Conservation (phyloP, 108 stramenopile species). For the Cyclotella sp. region DNA sequence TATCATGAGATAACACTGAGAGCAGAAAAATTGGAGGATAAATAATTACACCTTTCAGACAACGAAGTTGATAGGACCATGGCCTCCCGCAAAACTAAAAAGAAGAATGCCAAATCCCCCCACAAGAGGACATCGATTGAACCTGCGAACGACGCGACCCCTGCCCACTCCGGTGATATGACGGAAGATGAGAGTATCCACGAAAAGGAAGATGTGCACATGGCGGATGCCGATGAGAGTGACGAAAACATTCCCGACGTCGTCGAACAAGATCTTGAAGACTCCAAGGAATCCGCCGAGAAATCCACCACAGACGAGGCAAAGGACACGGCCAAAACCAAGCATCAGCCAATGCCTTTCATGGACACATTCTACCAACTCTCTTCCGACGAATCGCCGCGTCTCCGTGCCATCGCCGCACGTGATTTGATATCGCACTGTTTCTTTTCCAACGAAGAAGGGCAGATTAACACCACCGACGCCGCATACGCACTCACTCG, state of each 20-base stretch:
- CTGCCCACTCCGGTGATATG: slow-evolving; percentile 12
- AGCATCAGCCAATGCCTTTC: slow-evolving; percentile 52
- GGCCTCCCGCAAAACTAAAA: slow-evolving; percentile 13
- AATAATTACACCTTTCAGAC: neutral
- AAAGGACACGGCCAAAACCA: slow-evolving; percentile 10
- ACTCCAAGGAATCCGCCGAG: slow-evolving; percentile 10
- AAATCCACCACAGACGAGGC: slow-evolving; percentile 20
- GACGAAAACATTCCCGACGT: slow-evolving; percentile 36
- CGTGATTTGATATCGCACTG: slow-evolving; percentile 76
- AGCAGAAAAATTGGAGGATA: neutral
- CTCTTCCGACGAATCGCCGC: slow-evolving; percentile 57
- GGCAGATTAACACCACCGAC: slow-evolving; percentile 65
- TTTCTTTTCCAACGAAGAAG: slow-evolving; percentile 43
- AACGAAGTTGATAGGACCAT: neutral
- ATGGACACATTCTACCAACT: slow-evolving; percentile 84
- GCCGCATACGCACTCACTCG: slow-evolving; percentile 82
- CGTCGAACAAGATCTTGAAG: slow-evolving; percentile 27
- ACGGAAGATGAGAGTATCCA: slow-evolving; percentile 47
- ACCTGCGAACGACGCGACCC: neutral
- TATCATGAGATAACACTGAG: neutral
- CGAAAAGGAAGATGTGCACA: slow-evolving; percentile 27
- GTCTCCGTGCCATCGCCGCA: slow-evolving; percentile 73
- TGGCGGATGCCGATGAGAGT: slow-evolving; percentile 44
- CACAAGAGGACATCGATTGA: neutral
- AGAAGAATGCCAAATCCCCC: slow-evolving; percentile 3